These are phyloP conservation scores for Colletotrichum falcatum DNA, from an alignment of 2,329 filamentous ascomycete species.

Conservation along the genomic window DNA sequence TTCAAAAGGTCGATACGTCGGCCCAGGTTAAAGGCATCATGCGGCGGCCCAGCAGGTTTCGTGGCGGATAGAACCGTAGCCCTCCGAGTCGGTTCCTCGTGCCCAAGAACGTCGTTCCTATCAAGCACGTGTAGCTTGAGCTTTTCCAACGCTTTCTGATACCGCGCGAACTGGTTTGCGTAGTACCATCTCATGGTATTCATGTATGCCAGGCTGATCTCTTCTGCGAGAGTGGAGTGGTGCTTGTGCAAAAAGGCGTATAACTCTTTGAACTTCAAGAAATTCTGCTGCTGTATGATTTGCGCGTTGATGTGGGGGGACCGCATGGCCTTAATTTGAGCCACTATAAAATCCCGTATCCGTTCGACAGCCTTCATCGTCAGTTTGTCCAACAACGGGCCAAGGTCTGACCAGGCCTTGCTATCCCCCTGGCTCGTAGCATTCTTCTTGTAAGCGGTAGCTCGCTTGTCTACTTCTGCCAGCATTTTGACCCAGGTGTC, in stretches of 20 bases:
- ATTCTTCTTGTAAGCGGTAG: constrained; percentile 77
- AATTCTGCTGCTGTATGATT: constrained; percentile 93
- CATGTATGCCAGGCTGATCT: constrained; percentile 93
- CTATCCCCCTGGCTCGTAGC: constrained; percentile 69
- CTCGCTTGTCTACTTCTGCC: constrained; percentile 84
- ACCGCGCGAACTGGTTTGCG: constrained; percentile 88
- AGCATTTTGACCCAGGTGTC: constrained; percentile 88
- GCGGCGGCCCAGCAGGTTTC: constrained; percentile 67
- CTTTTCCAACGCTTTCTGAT: constrained; percentile 85
- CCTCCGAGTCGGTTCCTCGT: constrained; percentile 78
- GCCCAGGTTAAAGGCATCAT: constrained; percentile 91
- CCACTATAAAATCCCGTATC: constrained; percentile 93
- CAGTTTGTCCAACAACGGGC: constrained; percentile 86
- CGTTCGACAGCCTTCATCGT: constrained; percentile 87
- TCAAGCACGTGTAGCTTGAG: constrained; percentile 87
- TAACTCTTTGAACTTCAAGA: constrained; percentile 88
- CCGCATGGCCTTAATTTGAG: constrained; percentile 92
- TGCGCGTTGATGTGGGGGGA: constrained; percentile 98
- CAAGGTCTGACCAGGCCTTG: constrained; percentile 85
- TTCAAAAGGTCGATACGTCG: constrained; percentile 86
- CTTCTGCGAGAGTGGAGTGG: constrained; percentile 84
- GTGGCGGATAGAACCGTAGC: constrained; percentile 67
- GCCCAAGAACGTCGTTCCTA: constrained; percentile 84
- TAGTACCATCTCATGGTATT: constrained; percentile 99
- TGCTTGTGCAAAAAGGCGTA: constrained; percentile 87